Conservation (phyloP, 2,329 filamentous ascomycete species). For the Pezicula radicicola region DNA sequence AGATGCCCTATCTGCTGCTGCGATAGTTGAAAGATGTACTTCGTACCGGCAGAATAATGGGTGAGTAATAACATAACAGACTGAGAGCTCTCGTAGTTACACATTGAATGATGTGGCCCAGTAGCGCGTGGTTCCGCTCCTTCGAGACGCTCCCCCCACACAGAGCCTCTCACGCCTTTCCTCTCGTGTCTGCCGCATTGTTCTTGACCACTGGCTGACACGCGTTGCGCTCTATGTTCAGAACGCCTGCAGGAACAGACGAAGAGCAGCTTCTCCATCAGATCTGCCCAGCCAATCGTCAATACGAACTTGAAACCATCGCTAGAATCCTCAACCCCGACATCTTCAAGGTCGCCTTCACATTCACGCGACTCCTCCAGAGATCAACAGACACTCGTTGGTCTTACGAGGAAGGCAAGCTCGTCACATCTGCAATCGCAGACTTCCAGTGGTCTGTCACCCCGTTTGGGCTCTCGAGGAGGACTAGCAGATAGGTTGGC, state of each 20-base stretch:
- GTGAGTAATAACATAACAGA: no score
- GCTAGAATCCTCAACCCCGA: slow-evolving; percentile 9
- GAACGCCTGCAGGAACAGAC: slow-evolving; percentile 22
- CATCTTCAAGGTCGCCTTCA: slow-evolving; percentile 15
- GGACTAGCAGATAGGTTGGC: slow-evolving; percentile 41
- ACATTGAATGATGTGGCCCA: neutral
- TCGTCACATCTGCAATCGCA: slow-evolving; percentile 20
- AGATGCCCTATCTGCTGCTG: no score
- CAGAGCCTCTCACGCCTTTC: slow-evolving; percentile 1
- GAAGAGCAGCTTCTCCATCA: slow-evolving; percentile 14
- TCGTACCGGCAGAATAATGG: no score
- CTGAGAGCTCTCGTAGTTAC: no score
- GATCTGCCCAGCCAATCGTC: slow-evolving; percentile 15
- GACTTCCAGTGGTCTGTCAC: slow-evolving; percentile 18
- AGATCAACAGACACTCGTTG: slow-evolving; percentile 10
- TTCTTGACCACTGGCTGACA: slow-evolving; percentile 16
- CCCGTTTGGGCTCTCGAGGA: slow-evolving; percentile 18
- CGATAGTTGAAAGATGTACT: no score
- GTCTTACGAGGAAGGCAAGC: slow-evolving; percentile 7
- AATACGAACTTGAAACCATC: slow-evolving; percentile 27
- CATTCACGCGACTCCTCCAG: slow-evolving; percentile 19
- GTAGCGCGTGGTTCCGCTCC: neutral
- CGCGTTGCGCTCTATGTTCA: slow-evolving; percentile 20
- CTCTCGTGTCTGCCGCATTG: neutral
- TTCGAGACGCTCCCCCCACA: neutral